Evolutionary conservation across 768 basidiomycete species (phyloP), one percentile per base, ranked within the genome.

Genomic region (Amylocystis lapponica): DNA sequence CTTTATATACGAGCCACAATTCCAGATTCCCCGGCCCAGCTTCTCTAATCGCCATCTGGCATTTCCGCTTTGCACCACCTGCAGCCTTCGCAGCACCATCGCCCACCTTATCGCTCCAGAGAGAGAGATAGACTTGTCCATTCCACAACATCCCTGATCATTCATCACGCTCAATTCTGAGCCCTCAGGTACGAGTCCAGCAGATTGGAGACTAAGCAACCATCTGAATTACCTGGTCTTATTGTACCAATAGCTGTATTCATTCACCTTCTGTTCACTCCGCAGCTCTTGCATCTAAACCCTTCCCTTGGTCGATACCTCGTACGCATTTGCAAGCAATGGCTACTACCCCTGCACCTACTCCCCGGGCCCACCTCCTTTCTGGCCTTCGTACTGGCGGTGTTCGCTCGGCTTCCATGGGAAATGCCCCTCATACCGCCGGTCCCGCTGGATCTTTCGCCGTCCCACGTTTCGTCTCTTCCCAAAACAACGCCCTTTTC

Each of bases 371-470:
- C 39, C 86, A 86, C 49, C 87, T 92, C 58, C 86, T 92, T 64
- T 74, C 83, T 47, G 87, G 86, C 54, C 86, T 92, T 58, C 85
- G 89, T 61, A 92, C 89, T 41, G 90, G 89, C 61, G 89, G 89
- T 37, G 90, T 92, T 47, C 84, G 89, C 54, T 81, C 88, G n/a
- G 57, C 73, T 34, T 85, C 86, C 44, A 62, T 57, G 19, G 39
- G 63, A 44, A 60, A 65, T 38, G 63, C 77, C 16, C 84, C 86
- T 31, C 81, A 84, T 63, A 81, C 83, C 36, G 81, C 86, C 42
- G 78, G 79, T 20, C 79, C 81, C 19, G 63, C 70, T 31, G 70
- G 69, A 41, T 66, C 79, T 27, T 86, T 86, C 74, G 78, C 77
- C 59, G 55, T 86, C 39, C 72, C 79, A 46, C 78, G 76, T 49